These are phyloP conservation scores for Teunomyces cretensis DNA, from an alignment of 805 yeast species.

Conservation along the genomic window DNA sequence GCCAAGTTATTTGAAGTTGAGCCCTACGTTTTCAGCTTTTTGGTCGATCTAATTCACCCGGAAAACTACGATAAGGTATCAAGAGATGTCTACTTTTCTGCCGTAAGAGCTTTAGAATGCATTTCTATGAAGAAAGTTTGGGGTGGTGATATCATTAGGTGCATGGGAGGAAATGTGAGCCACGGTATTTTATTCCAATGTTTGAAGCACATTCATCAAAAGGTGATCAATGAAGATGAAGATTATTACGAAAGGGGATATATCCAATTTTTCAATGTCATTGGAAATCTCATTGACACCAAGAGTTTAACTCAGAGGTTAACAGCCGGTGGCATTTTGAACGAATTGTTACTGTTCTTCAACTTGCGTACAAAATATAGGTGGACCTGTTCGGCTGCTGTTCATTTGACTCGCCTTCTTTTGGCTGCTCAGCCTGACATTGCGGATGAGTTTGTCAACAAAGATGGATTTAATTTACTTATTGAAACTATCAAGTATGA, in stretches of 20 bases:
- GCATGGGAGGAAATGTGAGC: slow-evolving; percentile 80
- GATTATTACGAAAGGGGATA: slow-evolving; percentile 41
- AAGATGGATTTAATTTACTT: slow-evolving; percentile 63
- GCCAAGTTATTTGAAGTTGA: slow-evolving; percentile 70
- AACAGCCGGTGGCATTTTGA: slow-evolving; percentile 73
- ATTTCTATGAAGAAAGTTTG: slow-evolving; percentile 66
- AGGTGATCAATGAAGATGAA: slow-evolving; percentile 40
- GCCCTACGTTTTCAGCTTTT: slow-evolving; percentile 62
- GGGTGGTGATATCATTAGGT: slow-evolving; percentile 74
- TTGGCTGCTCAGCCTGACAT: slow-evolving; percentile 47
- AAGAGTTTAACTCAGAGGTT: slow-evolving; percentile 56
- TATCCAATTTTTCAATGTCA: slow-evolving; percentile 55
- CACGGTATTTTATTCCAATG: slow-evolving; percentile 81
- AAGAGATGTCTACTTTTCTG: slow-evolving; percentile 52
- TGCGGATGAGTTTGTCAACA: slow-evolving; percentile 61
- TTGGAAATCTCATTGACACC: slow-evolving; percentile 61
- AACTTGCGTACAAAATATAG: slow-evolving; percentile 50
- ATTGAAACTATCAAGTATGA: slow-evolving; percentile 63
- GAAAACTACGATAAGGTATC: slow-evolving; percentile 52
- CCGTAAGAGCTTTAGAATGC: slow-evolving; percentile 66
- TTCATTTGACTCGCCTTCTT: slow-evolving; percentile 53
- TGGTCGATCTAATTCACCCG: slow-evolving; percentile 73
- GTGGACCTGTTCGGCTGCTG: slow-evolving; percentile 54
- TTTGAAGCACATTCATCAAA: slow-evolving; percentile 59
- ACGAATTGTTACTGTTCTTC: slow-evolving; percentile 62